phyloP scores from a whole-genome alignment of 176 grass and related monocot genomes.

The Bromus sterilis region DNA sequence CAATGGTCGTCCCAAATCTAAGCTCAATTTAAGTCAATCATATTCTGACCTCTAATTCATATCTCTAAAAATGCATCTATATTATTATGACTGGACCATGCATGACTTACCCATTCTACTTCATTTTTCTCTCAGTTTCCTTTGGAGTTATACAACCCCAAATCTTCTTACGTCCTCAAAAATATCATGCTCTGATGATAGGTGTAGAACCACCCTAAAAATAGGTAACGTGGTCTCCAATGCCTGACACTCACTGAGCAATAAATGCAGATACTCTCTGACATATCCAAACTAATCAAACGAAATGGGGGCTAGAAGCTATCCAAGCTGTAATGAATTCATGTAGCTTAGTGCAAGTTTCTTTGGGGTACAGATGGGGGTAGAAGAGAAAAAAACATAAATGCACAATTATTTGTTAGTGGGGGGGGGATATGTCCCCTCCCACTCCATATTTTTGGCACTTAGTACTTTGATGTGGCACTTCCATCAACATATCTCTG shows the following conservation, averaged over 20 bases:
- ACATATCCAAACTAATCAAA: no score
- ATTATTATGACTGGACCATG: background rate
- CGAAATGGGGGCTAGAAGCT: no score
- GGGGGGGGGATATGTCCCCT: no score
- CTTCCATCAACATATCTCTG: no score
- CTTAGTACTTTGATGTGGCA: no score
- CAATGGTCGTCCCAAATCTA: conserved; percentile 56
- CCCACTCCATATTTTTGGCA: no score
- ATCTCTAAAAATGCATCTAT: background rate
- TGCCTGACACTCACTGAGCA: conserved; percentile 15
- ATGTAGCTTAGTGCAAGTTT: no score
- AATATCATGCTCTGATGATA: conserved; percentile 58
- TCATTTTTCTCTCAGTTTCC: conserved; percentile 42
- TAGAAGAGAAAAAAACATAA: no score
- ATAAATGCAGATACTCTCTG: conserved; percentile 59
- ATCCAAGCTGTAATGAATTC: no score
- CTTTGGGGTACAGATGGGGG: no score
- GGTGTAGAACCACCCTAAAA: conserved; percentile 55
- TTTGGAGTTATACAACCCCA: conserved; percentile 62
- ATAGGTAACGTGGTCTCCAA: conserved; percentile 65
- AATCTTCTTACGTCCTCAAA: conserved; percentile 52
- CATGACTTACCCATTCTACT: background rate
- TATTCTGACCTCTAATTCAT: background rate
- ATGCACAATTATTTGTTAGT: no score
- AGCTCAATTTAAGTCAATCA: conserved; percentile 50